Evolutionary conservation across 768 basidiomycete species (phyloP).

Genomic region (Gloeostereum incarnatum): DNA sequence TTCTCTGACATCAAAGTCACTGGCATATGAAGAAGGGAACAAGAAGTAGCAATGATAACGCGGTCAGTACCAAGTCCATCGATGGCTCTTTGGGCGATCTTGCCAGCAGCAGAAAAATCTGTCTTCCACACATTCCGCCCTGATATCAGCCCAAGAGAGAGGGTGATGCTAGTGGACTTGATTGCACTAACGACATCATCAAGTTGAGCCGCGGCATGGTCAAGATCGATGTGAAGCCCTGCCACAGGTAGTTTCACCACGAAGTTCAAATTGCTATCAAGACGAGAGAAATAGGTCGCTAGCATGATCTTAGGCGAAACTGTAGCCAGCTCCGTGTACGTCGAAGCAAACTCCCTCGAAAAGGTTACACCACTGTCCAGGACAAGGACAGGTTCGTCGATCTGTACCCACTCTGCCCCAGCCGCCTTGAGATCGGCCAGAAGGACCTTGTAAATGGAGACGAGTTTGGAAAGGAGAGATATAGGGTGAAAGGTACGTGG

Average conservation of each 20-base stretch:
- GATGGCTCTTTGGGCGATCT: constrained; percentile 77
- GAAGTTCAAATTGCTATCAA: constrained; percentile 85
- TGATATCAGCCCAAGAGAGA: constrained; percentile 94
- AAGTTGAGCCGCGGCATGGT: constrained; percentile 88
- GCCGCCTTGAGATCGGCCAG: constrained; percentile 85
- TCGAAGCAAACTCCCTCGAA: constrained; percentile 69
- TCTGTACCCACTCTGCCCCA: constrained; percentile 91
- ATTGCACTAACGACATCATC: constrained; percentile 72
- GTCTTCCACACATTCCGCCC: constrained; percentile 99
- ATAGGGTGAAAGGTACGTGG: constrained; percentile 82
- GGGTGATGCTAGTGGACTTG: constrained; percentile 69
- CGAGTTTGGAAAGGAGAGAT: constrained; percentile 78
- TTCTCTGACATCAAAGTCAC: constrained; percentile 92
- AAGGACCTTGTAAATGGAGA: constrained; percentile 88
- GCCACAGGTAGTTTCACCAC: constrained; percentile 87
- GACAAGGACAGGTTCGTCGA: constrained; percentile 95
- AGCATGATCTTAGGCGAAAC: constrained; percentile 89
- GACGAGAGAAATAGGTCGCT: constrained; percentile 94
- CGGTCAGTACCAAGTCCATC: constrained; percentile 77
- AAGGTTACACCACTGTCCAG: constrained; percentile 74
- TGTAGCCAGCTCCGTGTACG: constrained; percentile 74
- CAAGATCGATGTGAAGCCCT: constrained; percentile 94
- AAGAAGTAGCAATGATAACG: constrained; percentile 91
- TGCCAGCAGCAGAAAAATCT: constrained; percentile 79
- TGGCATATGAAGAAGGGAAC: constrained; percentile 96